A percentile compares a stretch with the other conserved stretches of the same genome.
phyloP scores from a whole-genome alignment of 805 yeast genomes.

The Cyberlindnera saturnus region DNA sequence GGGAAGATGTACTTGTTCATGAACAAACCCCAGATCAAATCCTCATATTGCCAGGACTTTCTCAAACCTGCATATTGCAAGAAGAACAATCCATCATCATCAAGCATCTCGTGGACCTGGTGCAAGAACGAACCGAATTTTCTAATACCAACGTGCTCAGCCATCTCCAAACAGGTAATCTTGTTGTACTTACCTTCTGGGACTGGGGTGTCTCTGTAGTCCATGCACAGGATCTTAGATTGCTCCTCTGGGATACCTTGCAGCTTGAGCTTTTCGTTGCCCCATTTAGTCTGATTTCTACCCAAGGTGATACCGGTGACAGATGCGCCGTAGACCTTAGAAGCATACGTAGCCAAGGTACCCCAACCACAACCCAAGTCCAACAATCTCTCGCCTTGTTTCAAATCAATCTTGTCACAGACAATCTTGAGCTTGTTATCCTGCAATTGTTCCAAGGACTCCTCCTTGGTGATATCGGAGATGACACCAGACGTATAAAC shows the following conservation, averaged over 20 bases:
- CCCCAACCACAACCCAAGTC: constrained; percentile 98
- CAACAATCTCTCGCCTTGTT: constrained; percentile 66
- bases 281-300: constrained; percentile 86
- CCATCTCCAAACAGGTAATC: constrained; percentile 90
- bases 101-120: constrained; percentile 82
- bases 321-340: constrained; percentile 74
- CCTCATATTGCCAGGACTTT: constrained; percentile 93
- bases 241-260: constrained; percentile 68
- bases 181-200: constrained; percentile 69
- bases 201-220: constrained; percentile 85
- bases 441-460: constrained; percentile 74
- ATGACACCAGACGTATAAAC: constrained; percentile 85
- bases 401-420: constrained; percentile 76
- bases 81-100: constrained; percentile 85
- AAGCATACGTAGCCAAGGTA: constrained; percentile 79
- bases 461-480: constrained; percentile 62
- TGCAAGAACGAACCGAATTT: constrained; percentile 67
- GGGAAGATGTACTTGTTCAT: constrained; percentile 97
- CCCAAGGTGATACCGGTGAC: constrained; percentile 91
- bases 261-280: constrained; percentile 60
- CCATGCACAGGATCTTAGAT: constrained; percentile 72
- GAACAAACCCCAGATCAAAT: constrained; percentile 87
- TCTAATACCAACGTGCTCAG: constrained; percentile 93
- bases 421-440: constrained; percentile 86
- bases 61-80: constrained; percentile 88